Evolutionary conservation across 352 stramenopile genomes (phyloP), one percentile per base, ranked within the genome.

Genomic region (Globisporangium takayamanum): DNA sequence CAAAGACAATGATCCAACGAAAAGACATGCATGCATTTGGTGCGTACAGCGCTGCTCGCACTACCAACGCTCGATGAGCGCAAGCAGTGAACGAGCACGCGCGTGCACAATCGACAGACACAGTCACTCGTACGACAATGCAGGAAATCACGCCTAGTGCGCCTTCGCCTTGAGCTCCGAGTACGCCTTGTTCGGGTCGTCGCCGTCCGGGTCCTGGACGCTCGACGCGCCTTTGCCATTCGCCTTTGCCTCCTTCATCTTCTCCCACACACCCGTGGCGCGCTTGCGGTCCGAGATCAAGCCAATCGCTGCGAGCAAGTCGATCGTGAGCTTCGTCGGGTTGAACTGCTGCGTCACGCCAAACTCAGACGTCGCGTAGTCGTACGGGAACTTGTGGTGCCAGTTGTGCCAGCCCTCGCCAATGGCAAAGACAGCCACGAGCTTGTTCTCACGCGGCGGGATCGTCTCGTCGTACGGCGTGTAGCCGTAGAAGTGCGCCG

Each of bases 361-460:
- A 69, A 98, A 98, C 80, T 99, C 97, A 52, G 85, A 97, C n/a
- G 97, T 95, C 53, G 96, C 94, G 78, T 99, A 99, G 70, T 99
- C 97, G 82, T 98, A 99, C 53, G 97, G 97, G 73, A 99, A 99
- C 76, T 99, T 99, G 92, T 99, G 97, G 77, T 99, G 97, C 96
- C 96, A 99, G 84, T 98, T 99, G 83, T 99, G 96, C 95, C 95
- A 99, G 71, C 95, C 96, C 72, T 99, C 96, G 33, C 97, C 97
- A 20, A 99, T 89, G 52, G 96, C 94, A 78, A 99, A 99, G 70
- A 99, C 97, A 80, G 98, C 99, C 50, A 97, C 97, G 72, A 99
- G 99, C 76, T 99, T 99, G 78, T 99, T 99, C 74, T 99, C 96
- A 26, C 94, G 87, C 11, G 96, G 97, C 59, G 96, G 97, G 12